Base-by-base conservation (phyloP, 2,329 filamentous ascomycete genomes). In the Aspergillus fischeri region DNA sequence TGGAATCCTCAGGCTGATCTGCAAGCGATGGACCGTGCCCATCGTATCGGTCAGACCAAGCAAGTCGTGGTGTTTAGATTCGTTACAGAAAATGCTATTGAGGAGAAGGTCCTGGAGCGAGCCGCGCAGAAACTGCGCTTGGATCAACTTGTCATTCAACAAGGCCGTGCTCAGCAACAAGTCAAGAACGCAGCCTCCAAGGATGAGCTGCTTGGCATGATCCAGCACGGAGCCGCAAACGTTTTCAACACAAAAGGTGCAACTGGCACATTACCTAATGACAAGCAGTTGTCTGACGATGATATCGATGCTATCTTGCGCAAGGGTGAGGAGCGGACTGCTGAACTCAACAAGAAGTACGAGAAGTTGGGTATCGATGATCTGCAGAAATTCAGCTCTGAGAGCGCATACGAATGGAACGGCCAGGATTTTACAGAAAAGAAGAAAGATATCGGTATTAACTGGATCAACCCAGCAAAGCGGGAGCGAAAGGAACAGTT, bases 1-100 rank as follows among this genome's bases (percentile, higher is more conserved):
- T 99, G 94, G 94, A 97, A 97, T 69, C 94, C 94, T 9, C 94
- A 99, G 75, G 94, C 94, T 20, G 94, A 99, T 85, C 78, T 99
- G 58, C 94, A 99, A 75, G 94, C 94, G 56, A 99, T 99, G 94
- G 94, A 99, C 70, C 90, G 94, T 71, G 94, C 94, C 52, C 94
- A 99, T 78, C 91, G 94, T 78, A 99, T 99, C 66, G 94, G 94
- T 42, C 94, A 99, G 77, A 99, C 91, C 4, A 99, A 99, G 77
- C 94, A 99, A 73, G 94, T 99, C 10, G 84, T 92, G 47, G 94
- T 99, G 3, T 99, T 96, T 78, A 86, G 94, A 59, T 97, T 99
- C 67, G 90, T 99, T 25, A 99, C 95, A 0, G 94, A 99, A 72
- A 95, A 96, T 69, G 94, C 94, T 0, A 97, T 99, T 59, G 94